Percentiles rank a stretch among this genome's conserved stretches.
Evolutionary conservation across 768 basidiomycete species (phyloP).

Genomic region (Melanogaster broomeanus): DNA sequence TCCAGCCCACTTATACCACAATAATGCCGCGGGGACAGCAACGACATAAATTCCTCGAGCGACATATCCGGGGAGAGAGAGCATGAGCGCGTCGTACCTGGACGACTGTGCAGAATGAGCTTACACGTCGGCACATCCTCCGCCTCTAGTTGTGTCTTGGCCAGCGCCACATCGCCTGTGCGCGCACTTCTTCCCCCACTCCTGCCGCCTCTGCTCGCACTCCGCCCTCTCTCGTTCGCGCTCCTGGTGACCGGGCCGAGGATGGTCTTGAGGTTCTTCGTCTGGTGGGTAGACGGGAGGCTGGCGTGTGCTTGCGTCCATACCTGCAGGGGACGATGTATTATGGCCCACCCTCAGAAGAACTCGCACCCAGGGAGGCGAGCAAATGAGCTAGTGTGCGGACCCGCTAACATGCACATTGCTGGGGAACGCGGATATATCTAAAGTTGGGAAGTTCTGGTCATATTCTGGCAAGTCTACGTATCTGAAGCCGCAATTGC

Average conservation of each 20-base stretch:
- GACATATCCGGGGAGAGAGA: constrained; percentile 57
- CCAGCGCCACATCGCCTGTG: constrained; percentile 44
- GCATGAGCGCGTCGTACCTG: neutral
- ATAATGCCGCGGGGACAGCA: constrained; percentile 73
- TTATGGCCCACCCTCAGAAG: no score
- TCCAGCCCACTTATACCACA: constrained; percentile 89
- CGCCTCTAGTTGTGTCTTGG: constrained; percentile 15
- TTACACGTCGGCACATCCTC: constrained; percentile 71
- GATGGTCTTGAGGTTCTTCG: constrained; percentile 80
- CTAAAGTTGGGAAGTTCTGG: no score
- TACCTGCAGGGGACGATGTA: no score
- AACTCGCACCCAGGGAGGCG: no score
- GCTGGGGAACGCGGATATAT: no score
- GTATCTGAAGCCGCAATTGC: no score
- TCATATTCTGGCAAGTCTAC: no score
- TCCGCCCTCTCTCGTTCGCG: constrained; percentile 74
- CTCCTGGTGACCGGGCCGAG: constrained; percentile 76
- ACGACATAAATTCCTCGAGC: constrained; percentile 83
- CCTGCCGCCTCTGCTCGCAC: constrained; percentile 56
- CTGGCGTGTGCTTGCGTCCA: no score
- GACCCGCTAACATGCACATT: no score
- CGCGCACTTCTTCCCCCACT: constrained; percentile 47
- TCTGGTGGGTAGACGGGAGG: no score
- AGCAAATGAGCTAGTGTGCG: no score
- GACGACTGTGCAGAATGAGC: no score